Base-by-base conservation (phyloP, 2,329 filamentous ascomycete genomes). In the Apiospora pterosperma region DNA sequence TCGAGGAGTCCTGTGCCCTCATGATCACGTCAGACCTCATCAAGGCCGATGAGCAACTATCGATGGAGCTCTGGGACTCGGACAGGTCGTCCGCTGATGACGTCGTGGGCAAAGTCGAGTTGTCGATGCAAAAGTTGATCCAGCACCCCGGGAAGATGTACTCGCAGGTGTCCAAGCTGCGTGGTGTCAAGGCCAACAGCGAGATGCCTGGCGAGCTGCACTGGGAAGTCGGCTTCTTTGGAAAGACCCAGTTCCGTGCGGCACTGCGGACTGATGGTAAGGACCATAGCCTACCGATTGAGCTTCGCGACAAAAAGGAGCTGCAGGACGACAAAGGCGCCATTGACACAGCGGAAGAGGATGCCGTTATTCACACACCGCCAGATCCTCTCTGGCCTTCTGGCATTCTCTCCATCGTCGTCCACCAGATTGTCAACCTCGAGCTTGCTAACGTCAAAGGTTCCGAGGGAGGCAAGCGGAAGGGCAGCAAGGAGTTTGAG, bases 301-400 rank as follows among this genome's bases (percentile, higher is more conserved):
- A 88, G 64, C 85, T 97, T 36, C 88, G 88, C 65, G 86, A 95
- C 69, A 86, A 91, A 67, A 87, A 90, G 4, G 89, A 92, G 69
- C 82, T 97, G 12, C 92, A 97, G 75, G 93, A 97, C 65, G 90
- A 97, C n/a, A 92, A 94, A 77, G 94, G 93, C 0, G 83, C 87
- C 3, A 83, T 94, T 48, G 89, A 92, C 64, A 92, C 80, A 8
- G 84, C 85, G 2, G 84, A 91, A 59, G 93, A 97, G 73, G 92
- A 97, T 74, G 93, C 92, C 2, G 92, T 97, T 3, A 87, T 91
- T 52, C 91, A 93, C 74, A 98, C 94, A 0, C 96, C 96, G 6
- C 95, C 95, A 0, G 95, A 98, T 75, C 95, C 95, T n/a, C 84
- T 97, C 7, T 98, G 93, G 93, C 96, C 95, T 1, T 96, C 91